Evolutionary conservation across 306 rosid genomes (phyloP).

Genomic region (Cucurbita moschata): DNA sequence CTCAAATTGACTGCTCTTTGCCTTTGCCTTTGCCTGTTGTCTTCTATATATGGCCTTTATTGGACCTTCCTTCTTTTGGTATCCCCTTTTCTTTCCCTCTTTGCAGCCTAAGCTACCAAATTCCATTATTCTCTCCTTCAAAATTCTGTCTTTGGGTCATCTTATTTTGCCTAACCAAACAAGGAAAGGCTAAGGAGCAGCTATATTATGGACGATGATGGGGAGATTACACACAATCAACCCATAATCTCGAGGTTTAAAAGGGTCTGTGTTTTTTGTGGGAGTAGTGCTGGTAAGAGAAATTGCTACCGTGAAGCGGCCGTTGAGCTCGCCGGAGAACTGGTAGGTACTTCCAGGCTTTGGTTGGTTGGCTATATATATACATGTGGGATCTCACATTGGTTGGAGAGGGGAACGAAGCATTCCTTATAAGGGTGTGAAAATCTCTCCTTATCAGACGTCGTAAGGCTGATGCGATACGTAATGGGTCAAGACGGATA

Average conservation of each 20-base stretch:
- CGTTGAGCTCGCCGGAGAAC: slow-evolving; percentile 5
- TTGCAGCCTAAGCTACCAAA: background rate
- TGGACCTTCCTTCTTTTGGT: background rate
- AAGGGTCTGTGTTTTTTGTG: slow-evolving; percentile 11
- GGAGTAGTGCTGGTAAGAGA: slow-evolving; percentile 8
- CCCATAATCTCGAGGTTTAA: background rate
- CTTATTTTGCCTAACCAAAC: background rate
- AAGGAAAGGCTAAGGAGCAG: background rate
- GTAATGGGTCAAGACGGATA: no score
- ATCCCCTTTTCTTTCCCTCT: background rate
- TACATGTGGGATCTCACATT: no score
- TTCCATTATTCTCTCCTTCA: background rate
- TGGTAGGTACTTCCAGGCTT: background rate
- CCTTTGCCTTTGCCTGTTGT: background rate
- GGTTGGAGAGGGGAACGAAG: no score
- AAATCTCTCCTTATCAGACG: no score
- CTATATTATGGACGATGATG: background rate
- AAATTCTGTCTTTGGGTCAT: background rate
- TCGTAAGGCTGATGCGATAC: no score
- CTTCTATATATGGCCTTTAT: background rate
- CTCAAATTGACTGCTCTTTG: background rate
- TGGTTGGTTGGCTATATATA: no score
- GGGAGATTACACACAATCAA: background rate
- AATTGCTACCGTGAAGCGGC: slow-evolving; percentile 9
- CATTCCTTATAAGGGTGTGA: no score